Evolutionary conservation across 352 stramenopile species (phyloP).

Genomic region (Pythium dissimile): DNA sequence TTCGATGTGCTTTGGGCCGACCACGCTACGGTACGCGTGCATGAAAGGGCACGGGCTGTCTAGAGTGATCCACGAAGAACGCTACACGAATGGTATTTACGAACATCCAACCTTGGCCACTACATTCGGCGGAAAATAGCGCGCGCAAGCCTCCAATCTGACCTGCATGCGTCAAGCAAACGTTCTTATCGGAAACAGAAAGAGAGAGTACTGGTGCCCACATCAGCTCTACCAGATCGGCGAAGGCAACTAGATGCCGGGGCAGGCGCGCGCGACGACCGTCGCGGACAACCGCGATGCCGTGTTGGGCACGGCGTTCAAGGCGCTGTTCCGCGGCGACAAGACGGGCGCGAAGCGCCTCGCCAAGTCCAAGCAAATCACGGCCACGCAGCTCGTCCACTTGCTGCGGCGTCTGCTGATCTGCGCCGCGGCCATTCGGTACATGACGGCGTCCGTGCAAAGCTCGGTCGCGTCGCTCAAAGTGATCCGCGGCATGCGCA

Average conservation of each 20-base stretch:
- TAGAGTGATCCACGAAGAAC: no score
- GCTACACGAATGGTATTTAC: no score
- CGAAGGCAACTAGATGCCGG: no score
- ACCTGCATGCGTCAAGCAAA: no score
- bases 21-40: no score
- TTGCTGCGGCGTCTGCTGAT: neutral
- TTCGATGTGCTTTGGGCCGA: slow-evolving; percentile 22
- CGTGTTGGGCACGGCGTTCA: neutral
- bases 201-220: neutral
- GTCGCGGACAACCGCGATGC: slow-evolving; percentile 1
- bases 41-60: no score
- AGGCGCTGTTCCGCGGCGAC: neutral
- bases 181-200: no score
- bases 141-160: no score
- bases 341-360: neutral
- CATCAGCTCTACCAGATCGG: neutral
- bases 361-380: neutral
- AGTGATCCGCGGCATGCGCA: neutral
- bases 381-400: neutral
- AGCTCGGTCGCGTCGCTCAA: neutral
- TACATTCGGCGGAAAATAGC: no score
- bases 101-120: no score
- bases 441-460: neutral
- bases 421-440: neutral
- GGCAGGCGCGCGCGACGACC: neutral